Conservation (phyloP, 495 filamentous ascomycete species). For the Poronia punctata region DNA sequence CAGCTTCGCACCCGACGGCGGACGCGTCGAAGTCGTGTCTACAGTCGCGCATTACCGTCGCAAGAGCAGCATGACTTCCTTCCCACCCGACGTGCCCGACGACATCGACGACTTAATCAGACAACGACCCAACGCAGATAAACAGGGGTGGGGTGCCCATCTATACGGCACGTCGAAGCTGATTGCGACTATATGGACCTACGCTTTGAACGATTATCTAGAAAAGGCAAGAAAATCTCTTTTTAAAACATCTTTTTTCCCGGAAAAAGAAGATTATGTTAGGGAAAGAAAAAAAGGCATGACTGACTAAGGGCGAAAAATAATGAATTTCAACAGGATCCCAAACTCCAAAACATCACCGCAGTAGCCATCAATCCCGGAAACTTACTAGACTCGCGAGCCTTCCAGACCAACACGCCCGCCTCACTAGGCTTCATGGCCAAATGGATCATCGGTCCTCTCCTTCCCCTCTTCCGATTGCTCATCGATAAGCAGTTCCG, state of each 20-base stretch:
- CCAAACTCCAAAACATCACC: slow-evolving; percentile 31
- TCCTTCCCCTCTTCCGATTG: slow-evolving; percentile 18
- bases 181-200: slow-evolving; percentile 32
- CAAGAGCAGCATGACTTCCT: slow-evolving; percentile 18
- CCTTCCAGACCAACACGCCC: slow-evolving; percentile 32
- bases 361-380: slow-evolving; percentile 41
- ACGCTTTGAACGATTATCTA: slow-evolving; percentile 33
- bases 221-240: slow-evolving; percentile 21
- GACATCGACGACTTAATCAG: slow-evolving; percentile 8
- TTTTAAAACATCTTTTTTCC: no score
- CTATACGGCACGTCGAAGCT: slow-evolving; percentile 37
- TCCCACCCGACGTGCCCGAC: slow-evolving; percentile 9
- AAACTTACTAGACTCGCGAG: slow-evolving; percentile 36
- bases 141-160: slow-evolving; percentile 16
- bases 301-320: no score
- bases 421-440: slow-evolving; percentile 12
- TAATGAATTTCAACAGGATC: slow-evolving; percentile 11
- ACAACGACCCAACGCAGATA: slow-evolving; percentile 1
- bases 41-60: slow-evolving; percentile 31
- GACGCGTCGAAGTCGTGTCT: slow-evolving; percentile 34
- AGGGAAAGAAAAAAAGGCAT: no score
- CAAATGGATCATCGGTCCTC: slow-evolving; percentile 21
- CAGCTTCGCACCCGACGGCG: slow-evolving; percentile 28
- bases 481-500: slow-evolving; percentile 12
- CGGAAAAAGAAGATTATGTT: no score